Evolutionary conservation across 208 protist species (phyloP).

Genomic region (Balamuthia mandrillaris): DNA sequence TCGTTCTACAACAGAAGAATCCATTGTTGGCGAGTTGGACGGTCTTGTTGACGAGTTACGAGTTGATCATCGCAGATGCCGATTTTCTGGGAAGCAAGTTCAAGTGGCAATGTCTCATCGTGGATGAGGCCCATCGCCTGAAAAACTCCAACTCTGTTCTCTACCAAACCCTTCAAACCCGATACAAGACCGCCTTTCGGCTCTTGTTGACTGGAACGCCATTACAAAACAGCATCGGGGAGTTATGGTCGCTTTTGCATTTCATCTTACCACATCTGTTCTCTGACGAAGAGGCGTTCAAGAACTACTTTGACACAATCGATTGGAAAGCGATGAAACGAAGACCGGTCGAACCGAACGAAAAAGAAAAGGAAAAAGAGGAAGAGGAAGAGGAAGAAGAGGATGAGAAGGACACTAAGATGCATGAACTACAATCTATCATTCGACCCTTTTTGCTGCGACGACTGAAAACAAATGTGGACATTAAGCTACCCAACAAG

Average conservation of each 20-base stretch:
- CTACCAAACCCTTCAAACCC: conserved; percentile 53
- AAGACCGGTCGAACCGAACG: too few relatives aligned
- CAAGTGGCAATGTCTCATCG: conserved; percentile 80
- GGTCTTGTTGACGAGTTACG: conserved; percentile 93
- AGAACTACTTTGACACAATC: background rate
- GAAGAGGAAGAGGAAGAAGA: background rate
- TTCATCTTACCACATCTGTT: conserved; percentile 81
- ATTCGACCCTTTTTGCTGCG: conserved; percentile 66
- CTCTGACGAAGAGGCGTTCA: conserved; percentile 44
- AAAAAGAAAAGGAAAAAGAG: background rate
- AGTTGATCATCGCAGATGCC: conserved; percentile 79
- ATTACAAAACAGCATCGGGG: conserved; percentile 69
- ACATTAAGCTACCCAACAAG: conserved; percentile 63
- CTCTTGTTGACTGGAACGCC: conserved; percentile 79
- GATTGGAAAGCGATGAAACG: background rate
- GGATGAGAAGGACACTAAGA: conserved; percentile 42
- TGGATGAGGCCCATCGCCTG: conserved; percentile 84
- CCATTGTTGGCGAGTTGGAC: conserved; percentile 84
- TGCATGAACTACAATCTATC: conserved; percentile 75
- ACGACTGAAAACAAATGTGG: conserved; percentile 74
- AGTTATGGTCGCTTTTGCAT: conserved; percentile 80
- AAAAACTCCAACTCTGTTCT: conserved; percentile 75
- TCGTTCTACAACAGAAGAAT: too few relatives aligned
- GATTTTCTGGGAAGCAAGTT: background rate
- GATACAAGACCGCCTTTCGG: conserved; percentile 53